Conservation (phyloP, 2,329 filamentous ascomycete genomes). For the Bipolaris cookei region DNA sequence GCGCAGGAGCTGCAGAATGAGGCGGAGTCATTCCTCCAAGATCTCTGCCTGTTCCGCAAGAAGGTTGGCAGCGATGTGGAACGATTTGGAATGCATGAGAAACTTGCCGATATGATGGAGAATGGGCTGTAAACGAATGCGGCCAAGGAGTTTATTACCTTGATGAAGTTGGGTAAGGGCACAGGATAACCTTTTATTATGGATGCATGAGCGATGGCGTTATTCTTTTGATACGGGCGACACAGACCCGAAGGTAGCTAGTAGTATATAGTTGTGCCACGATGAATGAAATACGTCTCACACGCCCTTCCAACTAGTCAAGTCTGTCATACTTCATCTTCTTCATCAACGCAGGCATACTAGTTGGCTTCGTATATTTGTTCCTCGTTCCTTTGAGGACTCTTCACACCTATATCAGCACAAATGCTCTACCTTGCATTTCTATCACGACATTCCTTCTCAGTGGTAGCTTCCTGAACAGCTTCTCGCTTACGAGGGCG, state of each 20-base stretch:
- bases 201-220: conserved; percentile 46
- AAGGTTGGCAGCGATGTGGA: conserved; percentile 85
- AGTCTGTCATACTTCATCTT: neutral
- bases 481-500: neutral
- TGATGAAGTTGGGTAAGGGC: neutral
- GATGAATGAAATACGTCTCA: conserved; percentile 2
- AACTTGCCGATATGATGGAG: conserved; percentile 29
- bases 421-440: too few relatives aligned
- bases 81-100: conserved; percentile 58
- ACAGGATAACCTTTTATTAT: conserved; percentile 20
- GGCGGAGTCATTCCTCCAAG: conserved; percentile 82
- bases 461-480: neutral
- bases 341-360: neutral
- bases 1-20: conserved; percentile 76
- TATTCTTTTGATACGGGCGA: conserved; percentile 10
- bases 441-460: neutral
- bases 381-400: too few relatives aligned
- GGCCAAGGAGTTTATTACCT: neutral
- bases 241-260: conserved; percentile 3
- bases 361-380: too few relatives aligned
- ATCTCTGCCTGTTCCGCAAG: conserved; percentile 78
- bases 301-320: neutral
- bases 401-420: too few relatives aligned
- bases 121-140: neutral
- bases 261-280: conserved; percentile 15